Evolutionary conservation across 805 yeast genomes (phyloP).

Genomic region (Ogataea pini): DNA sequence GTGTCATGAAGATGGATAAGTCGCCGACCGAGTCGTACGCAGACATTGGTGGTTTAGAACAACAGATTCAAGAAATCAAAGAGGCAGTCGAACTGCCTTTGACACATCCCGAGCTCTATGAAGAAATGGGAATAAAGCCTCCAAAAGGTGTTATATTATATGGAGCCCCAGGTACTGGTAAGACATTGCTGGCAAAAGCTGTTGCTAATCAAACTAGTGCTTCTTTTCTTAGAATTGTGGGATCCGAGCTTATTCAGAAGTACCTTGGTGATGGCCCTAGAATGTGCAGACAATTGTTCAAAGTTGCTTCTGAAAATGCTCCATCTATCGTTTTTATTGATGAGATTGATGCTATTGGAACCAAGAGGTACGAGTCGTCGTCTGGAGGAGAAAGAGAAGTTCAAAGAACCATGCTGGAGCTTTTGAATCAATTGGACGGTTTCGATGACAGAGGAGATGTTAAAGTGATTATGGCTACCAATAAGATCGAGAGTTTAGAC

Average conservation of each 20-base stretch:
- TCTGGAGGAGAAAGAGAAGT: constrained; percentile 97
- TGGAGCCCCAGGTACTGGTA: constrained; percentile 99
- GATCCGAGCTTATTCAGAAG: constrained; percentile 95
- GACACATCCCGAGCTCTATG: constrained; percentile 92
- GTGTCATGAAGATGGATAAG: constrained; percentile 96
- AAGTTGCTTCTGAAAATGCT: constrained; percentile 94
- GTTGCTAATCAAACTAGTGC: constrained; percentile 98
- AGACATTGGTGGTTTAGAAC: constrained; percentile 94
- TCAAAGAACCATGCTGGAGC: constrained; percentile 96
- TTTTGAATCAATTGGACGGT: constrained; percentile 93
- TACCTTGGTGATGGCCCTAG: constrained; percentile 98
- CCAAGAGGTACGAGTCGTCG: constrained; percentile 90
- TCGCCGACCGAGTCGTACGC: constrained; percentile 97
- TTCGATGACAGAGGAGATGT: constrained; percentile 97
- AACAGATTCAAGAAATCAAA: constrained; percentile 96
- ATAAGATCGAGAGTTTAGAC: constrained; percentile 89
- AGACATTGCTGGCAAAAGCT: constrained; percentile 97
- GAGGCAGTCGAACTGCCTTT: constrained; percentile 96
- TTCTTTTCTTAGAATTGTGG: constrained; percentile 92
- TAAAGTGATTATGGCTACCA: constrained; percentile 97
- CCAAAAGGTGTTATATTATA: constrained; percentile 96
- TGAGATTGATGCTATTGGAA: constrained; percentile 98
- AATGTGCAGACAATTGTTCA: constrained; percentile 89
- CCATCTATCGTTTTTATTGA: constrained; percentile 98
- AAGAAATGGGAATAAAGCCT: constrained; percentile 98